A percentile compares a stretch with the other conserved stretches of the same genome.
Conservation (phyloP, 805 yeast species). For the Clavispora vitiphila region DNA sequence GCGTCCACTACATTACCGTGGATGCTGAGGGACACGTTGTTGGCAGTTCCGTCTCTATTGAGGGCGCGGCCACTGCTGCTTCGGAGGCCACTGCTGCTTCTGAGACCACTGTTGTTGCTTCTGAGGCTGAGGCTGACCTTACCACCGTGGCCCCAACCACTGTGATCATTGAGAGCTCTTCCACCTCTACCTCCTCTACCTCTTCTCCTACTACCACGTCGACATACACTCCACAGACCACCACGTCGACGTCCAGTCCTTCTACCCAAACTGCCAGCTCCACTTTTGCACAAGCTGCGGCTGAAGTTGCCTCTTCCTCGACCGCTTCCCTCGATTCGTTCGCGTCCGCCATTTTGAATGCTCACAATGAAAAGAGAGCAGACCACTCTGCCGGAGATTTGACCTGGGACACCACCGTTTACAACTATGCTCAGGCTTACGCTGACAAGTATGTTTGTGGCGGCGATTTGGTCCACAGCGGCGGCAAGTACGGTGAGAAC, state of each 20-base stretch:
- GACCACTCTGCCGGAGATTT: conserved; percentile 25
- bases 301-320: conserved; percentile 3
- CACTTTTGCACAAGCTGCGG: neutral
- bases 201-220: neutral
- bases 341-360: conserved; percentile 44
- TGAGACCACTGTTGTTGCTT: neutral
- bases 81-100: neutral
- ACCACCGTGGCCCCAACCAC: conserved; percentile 6
- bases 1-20: conserved; percentile 22
- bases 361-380: conserved; percentile 44
- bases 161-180: conserved; percentile 3
- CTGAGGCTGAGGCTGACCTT: neutral
- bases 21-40: conserved; percentile 13
- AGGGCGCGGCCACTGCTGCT: neutral
- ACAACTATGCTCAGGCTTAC: conserved; percentile 46
- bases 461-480: conserved; percentile 11
- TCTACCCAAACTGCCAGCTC: conserved; percentile 1
- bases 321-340: conserved; percentile 25
- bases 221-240: neutral
- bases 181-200: neutral
- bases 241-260: neutral
- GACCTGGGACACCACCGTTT: conserved; percentile 51
- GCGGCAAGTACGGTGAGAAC: conserved; percentile 19
- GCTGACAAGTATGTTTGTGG: conserved; percentile 47
- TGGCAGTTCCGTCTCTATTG: conserved; percentile 3